Conservation (phyloP, 2,329 filamentous ascomycete genomes). For the Samsoniella hepiali region DNA sequence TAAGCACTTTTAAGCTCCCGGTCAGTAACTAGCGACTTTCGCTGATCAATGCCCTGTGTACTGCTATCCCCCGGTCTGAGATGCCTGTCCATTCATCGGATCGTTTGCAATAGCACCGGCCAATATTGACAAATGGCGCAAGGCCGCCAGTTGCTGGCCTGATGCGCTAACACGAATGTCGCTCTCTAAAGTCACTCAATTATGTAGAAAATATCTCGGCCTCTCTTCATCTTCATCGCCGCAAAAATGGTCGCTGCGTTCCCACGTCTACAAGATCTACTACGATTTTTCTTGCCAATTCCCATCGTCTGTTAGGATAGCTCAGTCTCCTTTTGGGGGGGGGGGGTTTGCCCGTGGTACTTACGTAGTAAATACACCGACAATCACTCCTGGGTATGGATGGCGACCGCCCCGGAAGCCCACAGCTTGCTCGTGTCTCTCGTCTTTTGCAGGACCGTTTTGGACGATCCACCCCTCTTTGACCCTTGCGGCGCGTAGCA, state of each 20-base stretch:
- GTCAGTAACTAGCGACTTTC: not conserved
- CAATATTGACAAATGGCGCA: slow-evolving; percentile 6
- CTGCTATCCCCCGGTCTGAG: slow-evolving; percentile 29
- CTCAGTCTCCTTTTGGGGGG: not conserved
- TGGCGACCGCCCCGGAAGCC: not conserved
- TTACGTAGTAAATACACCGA: not conserved
- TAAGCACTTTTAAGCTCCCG: too few species aligned
- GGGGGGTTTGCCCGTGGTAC: too few species aligned
- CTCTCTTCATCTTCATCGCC: not conserved
- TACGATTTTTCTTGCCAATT: not conserved
- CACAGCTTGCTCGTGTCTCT: not conserved
- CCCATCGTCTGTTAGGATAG: not conserved
- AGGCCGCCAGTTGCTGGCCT: not conserved
- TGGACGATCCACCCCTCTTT: not conserved
- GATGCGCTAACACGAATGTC: not conserved
- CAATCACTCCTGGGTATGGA: not conserved
- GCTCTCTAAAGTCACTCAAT: not conserved
- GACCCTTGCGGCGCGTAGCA: not conserved
- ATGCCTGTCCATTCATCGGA: slow-evolving; percentile 34
- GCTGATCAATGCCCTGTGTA: not conserved
- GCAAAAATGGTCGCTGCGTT: not conserved
- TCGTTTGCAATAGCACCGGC: not conserved
- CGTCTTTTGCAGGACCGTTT: not conserved
- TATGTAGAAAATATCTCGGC: not conserved
- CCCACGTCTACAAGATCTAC: not conserved